Evolutionary conservation across 2,329 filamentous ascomycete genomes (phyloP), one percentile per base, ranked within the genome.

Genomic region (Xylariaceae sp.): DNA sequence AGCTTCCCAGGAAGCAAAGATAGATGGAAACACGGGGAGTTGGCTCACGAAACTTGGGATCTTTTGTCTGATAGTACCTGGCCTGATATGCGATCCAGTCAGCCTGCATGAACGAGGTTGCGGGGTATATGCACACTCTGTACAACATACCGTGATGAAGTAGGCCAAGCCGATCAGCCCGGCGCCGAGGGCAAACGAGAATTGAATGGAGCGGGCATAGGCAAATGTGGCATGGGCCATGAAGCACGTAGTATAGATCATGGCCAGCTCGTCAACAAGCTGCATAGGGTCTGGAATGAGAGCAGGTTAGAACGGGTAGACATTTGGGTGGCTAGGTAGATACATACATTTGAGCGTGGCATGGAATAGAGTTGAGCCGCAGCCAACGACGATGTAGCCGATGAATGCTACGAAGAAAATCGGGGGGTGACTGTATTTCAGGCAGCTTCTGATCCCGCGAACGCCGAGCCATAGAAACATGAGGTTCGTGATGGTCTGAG

Each of bases 41-140:
- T 7, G 18, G 85, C 68, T 95, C 89, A 71, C 95, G 90, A 69
- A 95, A 95, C 1, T 82, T 76, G 0, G 90, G 89, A 60, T 95
- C 85, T 67, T 92, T 89, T 15, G 91, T 83, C 58, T 88, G 83
- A 66, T 91, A 87, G 71, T 95, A 95, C 70, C 74, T 75, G 3
- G 69, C 64, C 74, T 77, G 44, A 8, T 10, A 40, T 29, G 9
- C 26, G 22, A 5, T 43, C 36, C 47, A n/a, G 51, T 65, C 42
- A 65, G 56, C 42, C 55, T 16, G 13, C 15, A 47, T 16, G 44
- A 15, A n/a, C 19, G 48, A 16, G 7, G 12, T 29, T n/a, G 9
- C 13, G 1, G 18, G 10, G 8, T 29, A 12, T 7, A n/a, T n/a
- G n/a, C n/a, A n/a, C n/a, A n/a, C n/a, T 47, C 4, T 40, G 9